Evolutionary conservation across 345 rosid genomes (phyloP).

Genomic region (Populus pruinosa): DNA sequence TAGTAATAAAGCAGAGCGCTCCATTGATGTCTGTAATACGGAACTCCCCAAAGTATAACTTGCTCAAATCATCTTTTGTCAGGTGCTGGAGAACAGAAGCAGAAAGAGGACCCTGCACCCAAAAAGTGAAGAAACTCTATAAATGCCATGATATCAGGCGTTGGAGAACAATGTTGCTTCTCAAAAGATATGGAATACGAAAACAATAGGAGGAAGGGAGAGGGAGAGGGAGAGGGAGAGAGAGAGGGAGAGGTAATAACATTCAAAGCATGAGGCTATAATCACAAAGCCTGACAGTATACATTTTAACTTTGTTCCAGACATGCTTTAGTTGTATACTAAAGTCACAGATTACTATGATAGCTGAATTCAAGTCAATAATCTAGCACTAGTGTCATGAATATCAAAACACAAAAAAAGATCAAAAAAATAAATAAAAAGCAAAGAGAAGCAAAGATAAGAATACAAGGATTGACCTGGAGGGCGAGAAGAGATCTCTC

Average conservation of each 20-base stretch:
- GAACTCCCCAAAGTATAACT: conserved; percentile 89
- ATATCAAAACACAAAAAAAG: background rate
- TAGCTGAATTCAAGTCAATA: background rate
- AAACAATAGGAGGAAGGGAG: background rate
- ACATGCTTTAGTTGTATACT: background rate
- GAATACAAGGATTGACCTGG: conserved; percentile 49
- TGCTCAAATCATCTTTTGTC: conserved; percentile 86
- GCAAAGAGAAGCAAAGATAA: background rate
- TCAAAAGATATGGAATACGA: background rate
- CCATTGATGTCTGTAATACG: conserved; percentile 80
- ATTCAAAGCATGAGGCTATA: background rate
- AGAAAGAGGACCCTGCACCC: conserved; percentile 86
- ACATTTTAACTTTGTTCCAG: background rate
- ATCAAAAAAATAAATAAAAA: background rate
- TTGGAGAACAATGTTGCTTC: background rate
- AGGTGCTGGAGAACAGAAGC: conserved; percentile 84
- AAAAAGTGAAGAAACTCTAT: conserved; percentile 3
- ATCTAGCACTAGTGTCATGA: background rate
- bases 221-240: too few species aligned
- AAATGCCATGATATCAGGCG: background rate
- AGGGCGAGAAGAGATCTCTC: conserved; percentile 98
- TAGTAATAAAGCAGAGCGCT: conserved; percentile 72
- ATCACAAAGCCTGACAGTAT: background rate
- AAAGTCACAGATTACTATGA: background rate
- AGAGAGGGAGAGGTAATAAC: too few species aligned